These are phyloP conservation scores for Solanum bukasovii DNA, from an alignment of 257 asterid species.

Conservation along the genomic window DNA sequence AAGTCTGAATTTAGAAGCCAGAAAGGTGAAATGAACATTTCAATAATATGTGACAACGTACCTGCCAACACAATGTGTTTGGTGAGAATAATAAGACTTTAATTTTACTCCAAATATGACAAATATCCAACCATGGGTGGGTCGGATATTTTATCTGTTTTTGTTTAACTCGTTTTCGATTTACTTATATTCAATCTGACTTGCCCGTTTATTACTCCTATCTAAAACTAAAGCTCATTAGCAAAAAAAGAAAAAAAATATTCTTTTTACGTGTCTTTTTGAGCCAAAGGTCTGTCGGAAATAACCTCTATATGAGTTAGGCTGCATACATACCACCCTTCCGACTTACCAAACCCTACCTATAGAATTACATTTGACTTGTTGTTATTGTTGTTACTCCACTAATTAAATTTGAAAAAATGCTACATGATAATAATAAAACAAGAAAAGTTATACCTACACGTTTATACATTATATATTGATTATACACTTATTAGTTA, in stretches of 20 bases:
- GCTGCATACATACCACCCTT: no score
- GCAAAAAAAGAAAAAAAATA: not conserved
- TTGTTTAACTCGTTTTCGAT: not conserved
- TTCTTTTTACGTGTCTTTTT: no score
- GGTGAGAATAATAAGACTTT: slow-evolving; percentile 35
- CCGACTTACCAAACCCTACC: no score
- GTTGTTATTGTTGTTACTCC: not conserved
- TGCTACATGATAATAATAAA: not conserved
- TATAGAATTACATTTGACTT: not conserved
- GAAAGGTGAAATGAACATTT: slow-evolving; percentile 50
- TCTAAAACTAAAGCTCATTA: not conserved
- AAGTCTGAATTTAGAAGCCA: slow-evolving; percentile 34
- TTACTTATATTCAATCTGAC: not conserved
- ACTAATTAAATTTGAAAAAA: not conserved
- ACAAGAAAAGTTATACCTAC: not conserved
- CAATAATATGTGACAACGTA: slow-evolving; percentile 9
- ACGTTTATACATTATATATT: not conserved
- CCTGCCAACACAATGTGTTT: slow-evolving; percentile 20
- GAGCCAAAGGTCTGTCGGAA: not conserved
- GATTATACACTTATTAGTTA: not conserved
- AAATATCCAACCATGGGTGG: not conserved
- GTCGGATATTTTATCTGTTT: not conserved
- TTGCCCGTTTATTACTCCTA: not conserved
- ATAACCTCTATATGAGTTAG: no score
- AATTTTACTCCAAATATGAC: slow-evolving; percentile 14